These are phyloP conservation scores for Aureobasidium subglaciale DNA, from an alignment of 2,329 filamentous ascomycete genomes.

Conservation along the genomic window DNA sequence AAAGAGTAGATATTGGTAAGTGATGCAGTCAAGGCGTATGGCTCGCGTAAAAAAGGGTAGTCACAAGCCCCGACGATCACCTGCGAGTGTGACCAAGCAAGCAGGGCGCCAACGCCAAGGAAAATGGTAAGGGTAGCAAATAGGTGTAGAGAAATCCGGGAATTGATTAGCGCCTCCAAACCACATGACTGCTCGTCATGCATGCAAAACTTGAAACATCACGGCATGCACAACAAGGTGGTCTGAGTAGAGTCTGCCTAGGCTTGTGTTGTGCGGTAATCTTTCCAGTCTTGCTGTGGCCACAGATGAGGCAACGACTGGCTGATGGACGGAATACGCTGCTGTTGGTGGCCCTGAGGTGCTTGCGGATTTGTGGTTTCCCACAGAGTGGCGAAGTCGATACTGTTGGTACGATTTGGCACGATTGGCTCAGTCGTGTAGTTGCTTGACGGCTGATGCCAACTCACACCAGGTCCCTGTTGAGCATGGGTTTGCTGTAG, in stretches of 20 bases:
- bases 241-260: background rate
- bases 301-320: constrained; percentile 15
- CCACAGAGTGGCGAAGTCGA: constrained; percentile 22
- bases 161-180: background rate
- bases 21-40: background rate
- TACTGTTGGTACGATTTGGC: constrained; percentile 20
- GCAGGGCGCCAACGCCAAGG: constrained; percentile 10
- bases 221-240: background rate
- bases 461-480: constrained; percentile 21
- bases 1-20: background rate
- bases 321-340: constrained; percentile 19
- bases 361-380: constrained; percentile 9
- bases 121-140: background rate
- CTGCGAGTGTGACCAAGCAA: constrained; percentile 13
- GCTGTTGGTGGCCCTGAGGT: constrained; percentile 14
- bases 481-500: background rate
- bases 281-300: constrained; percentile 15
- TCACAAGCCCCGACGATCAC: constrained; percentile 10
- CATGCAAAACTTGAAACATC: constrained; percentile 8
- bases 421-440: constrained; percentile 27
- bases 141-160: background rate
- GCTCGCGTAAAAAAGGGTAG: background rate
- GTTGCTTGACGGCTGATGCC: constrained; percentile 27
- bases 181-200: constrained; percentile 7
- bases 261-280: constrained; percentile 16